Conservation (phyloP, 2,329 filamentous ascomycete genomes). For the Colletotrichum musae region DNA sequence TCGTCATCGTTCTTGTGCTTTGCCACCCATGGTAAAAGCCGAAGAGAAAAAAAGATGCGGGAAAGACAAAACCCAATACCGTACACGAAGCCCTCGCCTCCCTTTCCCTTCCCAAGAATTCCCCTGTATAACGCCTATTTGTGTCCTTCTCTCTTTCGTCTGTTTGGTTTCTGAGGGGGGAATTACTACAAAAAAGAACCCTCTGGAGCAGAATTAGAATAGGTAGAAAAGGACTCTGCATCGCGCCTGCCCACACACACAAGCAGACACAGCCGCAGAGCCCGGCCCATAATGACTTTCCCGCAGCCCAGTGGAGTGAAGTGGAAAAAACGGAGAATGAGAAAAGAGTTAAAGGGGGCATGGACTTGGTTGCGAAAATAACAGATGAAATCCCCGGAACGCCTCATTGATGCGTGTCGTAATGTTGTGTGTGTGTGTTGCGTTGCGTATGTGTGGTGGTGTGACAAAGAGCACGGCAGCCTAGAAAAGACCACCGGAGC, state of each 20-base stretch:
- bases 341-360: slow-evolving; percentile 22
- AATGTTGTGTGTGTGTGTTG: slow-evolving; percentile 20
- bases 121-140: too few species aligned
- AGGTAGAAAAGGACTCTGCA: too few species aligned
- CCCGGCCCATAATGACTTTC: too few species aligned
- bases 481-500: slow-evolving; percentile 24
- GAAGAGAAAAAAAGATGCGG: slow-evolving; percentile 57
- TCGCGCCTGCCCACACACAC: too few species aligned
- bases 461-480: slow-evolving; percentile 15
- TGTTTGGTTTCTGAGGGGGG: too few species aligned
- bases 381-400: slow-evolving; percentile 29
- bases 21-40: slow-evolving; percentile 21
- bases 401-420: slow-evolving; percentile 40
- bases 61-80: not conserved
- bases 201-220: too few species aligned
- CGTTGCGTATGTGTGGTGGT: slow-evolving; percentile 13
- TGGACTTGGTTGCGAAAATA: slow-evolving; percentile 17
- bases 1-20: slow-evolving; percentile 41
- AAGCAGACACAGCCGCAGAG: too few species aligned
- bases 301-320: too few species aligned
- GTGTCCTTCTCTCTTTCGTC: too few species aligned
- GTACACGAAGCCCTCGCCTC: not conserved
- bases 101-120: too few species aligned
- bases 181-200: too few species aligned
- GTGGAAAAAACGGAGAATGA: not conserved